Evolutionary conservation across 176 grass and related monocot genomes (phyloP).

Genomic region (Oryza glumipatula): DNA sequence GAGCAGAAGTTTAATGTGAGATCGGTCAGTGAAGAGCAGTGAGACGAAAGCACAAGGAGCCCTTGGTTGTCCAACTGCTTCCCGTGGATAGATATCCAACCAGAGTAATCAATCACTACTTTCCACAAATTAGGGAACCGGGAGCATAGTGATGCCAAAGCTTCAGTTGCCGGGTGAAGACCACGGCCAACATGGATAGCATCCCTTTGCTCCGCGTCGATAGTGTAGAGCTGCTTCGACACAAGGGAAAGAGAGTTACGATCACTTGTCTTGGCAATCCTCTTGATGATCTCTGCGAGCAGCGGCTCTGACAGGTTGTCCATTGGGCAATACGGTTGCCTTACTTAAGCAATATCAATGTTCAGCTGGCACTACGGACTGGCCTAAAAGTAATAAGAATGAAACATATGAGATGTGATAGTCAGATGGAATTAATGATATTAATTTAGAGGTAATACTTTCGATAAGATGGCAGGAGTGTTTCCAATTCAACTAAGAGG

Average conservation of each 20-base stretch:
- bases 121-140: slow-evolving; percentile 63
- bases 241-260: slow-evolving; percentile 63
- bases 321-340: slow-evolving; percentile 31
- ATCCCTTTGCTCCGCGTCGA: slow-evolving; percentile 52
- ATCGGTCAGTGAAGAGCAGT: slow-evolving; percentile 47
- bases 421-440: background rate
- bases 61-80: slow-evolving; percentile 60
- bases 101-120: slow-evolving; percentile 68
- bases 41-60: slow-evolving; percentile 51
- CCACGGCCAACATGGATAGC: slow-evolving; percentile 49
- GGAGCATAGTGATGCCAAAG: slow-evolving; percentile 41
- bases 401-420: background rate
- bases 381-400: background rate
- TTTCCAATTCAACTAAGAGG: background rate
- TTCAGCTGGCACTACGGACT: background rate
- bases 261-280: slow-evolving; percentile 47
- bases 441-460: background rate
- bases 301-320: slow-evolving; percentile 62
- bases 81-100: slow-evolving; percentile 43
- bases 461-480: background rate
- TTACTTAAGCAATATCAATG: background rate
- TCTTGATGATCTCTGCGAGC: slow-evolving; percentile 72
- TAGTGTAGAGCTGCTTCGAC: slow-evolving; percentile 49
- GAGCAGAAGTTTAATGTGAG: slow-evolving; percentile 67
- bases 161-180: slow-evolving; percentile 55